Evolutionary conservation across 1,139 yeast species (phyloP).

Genomic region (Casaregolazyma suthepensis): DNA sequence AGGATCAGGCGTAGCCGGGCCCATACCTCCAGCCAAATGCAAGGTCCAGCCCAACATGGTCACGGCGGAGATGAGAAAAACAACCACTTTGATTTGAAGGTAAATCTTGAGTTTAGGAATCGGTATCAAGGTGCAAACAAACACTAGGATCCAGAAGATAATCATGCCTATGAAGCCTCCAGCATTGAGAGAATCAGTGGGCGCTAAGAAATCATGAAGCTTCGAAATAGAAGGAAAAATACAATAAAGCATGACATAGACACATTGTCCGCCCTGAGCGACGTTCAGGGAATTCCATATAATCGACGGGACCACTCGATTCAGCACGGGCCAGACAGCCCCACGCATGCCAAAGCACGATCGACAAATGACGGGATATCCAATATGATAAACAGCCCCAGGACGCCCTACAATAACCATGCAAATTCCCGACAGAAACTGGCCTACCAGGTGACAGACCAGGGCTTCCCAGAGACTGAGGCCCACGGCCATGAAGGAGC

Average conservation of each 20-base stretch:
- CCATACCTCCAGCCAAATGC: constrained; percentile 57
- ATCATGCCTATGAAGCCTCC: constrained; percentile 60
- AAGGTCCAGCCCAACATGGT: constrained; percentile 69
- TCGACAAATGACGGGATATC: constrained; percentile 72
- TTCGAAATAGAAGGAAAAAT: constrained; percentile 58
- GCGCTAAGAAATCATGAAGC: constrained; percentile 46
- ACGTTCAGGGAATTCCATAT: constrained; percentile 80
- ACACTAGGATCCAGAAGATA: constrained; percentile 63
- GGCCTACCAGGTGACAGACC: constrained; percentile 40
- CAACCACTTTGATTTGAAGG: constrained; percentile 62
- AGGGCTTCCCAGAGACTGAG: constrained; percentile 26
- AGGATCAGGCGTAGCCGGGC: constrained; percentile 23
- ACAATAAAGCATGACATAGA: constrained; percentile 60
- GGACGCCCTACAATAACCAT: constrained; percentile 61
- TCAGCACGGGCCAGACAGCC: constrained; percentile 71
- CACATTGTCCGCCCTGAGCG: constrained; percentile 72
- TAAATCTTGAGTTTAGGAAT: constrained; percentile 69
- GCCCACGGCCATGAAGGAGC: constrained; percentile 25
- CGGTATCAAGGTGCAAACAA: constrained; percentile 65
- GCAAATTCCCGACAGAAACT: constrained; percentile 53
- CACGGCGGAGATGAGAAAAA: constrained; percentile 69
- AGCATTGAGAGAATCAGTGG: constrained; percentile 45
- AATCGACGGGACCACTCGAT: constrained; percentile 74
- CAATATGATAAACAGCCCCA: constrained; percentile 68
- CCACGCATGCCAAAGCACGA: constrained; percentile 75